Conservation (phyloP, 306 rosid species). For the Cicer yamashitae region DNA sequence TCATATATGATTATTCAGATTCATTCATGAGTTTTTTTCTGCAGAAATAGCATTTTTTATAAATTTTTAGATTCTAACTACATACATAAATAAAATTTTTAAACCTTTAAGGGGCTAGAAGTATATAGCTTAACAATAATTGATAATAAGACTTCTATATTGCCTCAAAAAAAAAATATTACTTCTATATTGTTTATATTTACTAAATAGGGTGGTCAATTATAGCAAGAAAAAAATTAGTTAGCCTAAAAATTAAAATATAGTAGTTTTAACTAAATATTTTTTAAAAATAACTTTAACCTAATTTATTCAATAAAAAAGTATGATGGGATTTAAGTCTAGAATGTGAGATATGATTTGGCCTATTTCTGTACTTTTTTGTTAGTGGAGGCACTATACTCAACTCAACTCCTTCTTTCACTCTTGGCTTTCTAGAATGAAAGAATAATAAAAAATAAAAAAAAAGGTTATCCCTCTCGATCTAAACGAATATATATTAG, state of each 20-base stretch:
- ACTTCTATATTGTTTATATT: background rate
- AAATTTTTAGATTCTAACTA: too few species aligned
- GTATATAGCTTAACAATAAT: too few species aligned
- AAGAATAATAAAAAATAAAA: background rate
- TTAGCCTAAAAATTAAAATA: background rate
- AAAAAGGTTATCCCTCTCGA: slow-evolving; percentile 12
- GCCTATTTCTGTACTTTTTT: slow-evolving; percentile 8
- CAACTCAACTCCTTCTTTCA: slow-evolving; percentile 1
- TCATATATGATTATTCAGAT: too few species aligned
- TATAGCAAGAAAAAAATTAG: background rate
- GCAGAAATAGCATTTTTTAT: too few species aligned
- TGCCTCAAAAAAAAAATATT: too few species aligned
- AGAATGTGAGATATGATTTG: background rate
- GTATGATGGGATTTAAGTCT: slow-evolving; percentile 2
- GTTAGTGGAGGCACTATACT: slow-evolving; percentile 2
- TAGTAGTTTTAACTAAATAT: background rate
- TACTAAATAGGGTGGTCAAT: background rate
- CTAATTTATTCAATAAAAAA: background rate
- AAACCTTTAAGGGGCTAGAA: background rate
- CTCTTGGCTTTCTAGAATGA: background rate
- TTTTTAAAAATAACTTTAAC: background rate
- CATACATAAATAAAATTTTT: too few species aligned
- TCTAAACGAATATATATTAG: background rate
- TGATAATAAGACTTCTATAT: too few species aligned
- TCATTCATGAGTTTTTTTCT: too few species aligned